Percentiles rank a stretch among this genome's conserved stretches.
Conservation (phyloP, 1,284 basidiomycete species). For the Leccinum fuscescens region DNA sequence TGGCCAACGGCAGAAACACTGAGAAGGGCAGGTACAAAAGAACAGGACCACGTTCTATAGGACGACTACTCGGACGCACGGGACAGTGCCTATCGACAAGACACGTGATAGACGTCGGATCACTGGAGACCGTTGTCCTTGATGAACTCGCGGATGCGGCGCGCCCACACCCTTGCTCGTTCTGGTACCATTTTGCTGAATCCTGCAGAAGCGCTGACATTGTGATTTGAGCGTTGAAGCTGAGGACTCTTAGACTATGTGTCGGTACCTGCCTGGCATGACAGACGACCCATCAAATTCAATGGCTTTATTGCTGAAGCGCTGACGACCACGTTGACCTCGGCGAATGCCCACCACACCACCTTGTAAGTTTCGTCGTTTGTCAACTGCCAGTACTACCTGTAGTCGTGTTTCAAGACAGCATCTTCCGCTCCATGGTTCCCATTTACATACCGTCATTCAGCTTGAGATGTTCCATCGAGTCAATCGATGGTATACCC, state of each 20-base stretch:
- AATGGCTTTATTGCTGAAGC: background rate
- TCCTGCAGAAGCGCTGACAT: background rate
- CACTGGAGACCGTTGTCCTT: constrained; percentile 37
- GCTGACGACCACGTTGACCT: background rate
- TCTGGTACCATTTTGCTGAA: constrained; percentile 49
- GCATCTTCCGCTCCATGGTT: background rate
- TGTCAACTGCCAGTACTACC: constrained; percentile 1
- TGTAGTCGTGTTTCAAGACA: background rate
- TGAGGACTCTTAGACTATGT: background rate
- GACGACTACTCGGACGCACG: no score
- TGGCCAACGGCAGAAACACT: no score
- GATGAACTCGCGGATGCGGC: constrained; percentile 59
- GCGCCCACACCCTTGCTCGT: constrained; percentile 60
- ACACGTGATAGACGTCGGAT: constrained; percentile 13
- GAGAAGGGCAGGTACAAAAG: no score
- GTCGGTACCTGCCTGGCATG: constrained; percentile 8
- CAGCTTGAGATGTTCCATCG: constrained; percentile 1
- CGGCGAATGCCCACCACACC: constrained; percentile 8
- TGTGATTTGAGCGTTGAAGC: background rate
- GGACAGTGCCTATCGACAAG: no score
- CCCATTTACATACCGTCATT: constrained; percentile 11
- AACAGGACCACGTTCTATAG: no score
- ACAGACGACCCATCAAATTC: background rate
- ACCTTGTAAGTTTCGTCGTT: constrained; percentile 5
- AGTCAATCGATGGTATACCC: background rate